phyloP scores from a whole-genome alignment of 2,329 filamentous ascomycete genomes.

The Chaetomium globosum region DNA sequence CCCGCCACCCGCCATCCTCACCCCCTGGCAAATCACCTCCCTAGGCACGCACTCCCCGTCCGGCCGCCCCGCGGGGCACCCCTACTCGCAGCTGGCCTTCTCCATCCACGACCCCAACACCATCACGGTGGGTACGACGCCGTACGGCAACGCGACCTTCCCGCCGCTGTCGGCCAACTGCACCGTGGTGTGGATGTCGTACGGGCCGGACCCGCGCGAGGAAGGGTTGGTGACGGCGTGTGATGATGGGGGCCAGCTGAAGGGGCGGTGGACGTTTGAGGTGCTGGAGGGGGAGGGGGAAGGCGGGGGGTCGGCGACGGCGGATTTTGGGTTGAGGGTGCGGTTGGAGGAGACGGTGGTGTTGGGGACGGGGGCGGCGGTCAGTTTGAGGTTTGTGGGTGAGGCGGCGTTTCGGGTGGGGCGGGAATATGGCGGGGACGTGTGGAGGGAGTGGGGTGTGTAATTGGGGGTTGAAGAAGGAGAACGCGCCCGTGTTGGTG shows the following conservation, averaged over 20 bases:
- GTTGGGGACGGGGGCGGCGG: conserved; percentile 18
- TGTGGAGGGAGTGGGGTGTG: conserved; percentile 31
- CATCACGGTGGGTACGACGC: conserved; percentile 30
- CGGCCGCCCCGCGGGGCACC: conserved; percentile 34
- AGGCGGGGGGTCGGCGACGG: conserved; percentile 24
- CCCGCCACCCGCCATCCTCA: neutral
- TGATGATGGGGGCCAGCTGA: neutral
- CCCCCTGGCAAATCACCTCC: conserved; percentile 37
- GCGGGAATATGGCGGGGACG: conserved; percentile 12
- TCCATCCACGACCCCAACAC: conserved; percentile 39
- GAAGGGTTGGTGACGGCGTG: too few species aligned
- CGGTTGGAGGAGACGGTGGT: conserved; percentile 33
- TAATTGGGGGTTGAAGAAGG: conserved; percentile 23
- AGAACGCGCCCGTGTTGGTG: conserved; percentile 15
- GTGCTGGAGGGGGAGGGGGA: conserved; percentile 26
- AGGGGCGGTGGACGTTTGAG: conserved; percentile 38
- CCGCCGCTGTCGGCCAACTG: conserved; percentile 36
- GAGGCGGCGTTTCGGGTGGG: conserved; percentile 35
- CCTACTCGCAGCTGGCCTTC: conserved; percentile 32
- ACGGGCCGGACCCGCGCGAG: conserved; percentile 27
- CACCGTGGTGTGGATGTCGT: conserved; percentile 36
- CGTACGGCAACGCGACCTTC: conserved; percentile 29
- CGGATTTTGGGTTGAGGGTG: conserved; percentile 36
- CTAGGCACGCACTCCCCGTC: conserved; percentile 37
- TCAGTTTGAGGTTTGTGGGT: conserved; percentile 33